These are phyloP conservation scores for Moniliophthora roreri DNA, from an alignment of 1,284 basidiomycete genomes.

Conservation along the genomic window DNA sequence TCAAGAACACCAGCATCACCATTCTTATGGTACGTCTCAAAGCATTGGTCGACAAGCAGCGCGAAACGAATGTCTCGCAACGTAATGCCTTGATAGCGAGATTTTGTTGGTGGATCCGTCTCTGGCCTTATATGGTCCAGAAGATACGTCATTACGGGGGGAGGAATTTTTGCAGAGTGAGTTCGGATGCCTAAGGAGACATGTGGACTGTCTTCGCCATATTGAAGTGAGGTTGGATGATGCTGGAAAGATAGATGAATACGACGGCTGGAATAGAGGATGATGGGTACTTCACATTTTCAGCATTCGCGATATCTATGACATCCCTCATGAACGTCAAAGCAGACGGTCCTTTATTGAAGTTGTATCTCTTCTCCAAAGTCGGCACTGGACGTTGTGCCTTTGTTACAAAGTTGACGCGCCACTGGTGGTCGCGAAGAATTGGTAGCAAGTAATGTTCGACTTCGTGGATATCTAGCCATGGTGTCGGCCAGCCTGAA, in stretches of 20 bases:
- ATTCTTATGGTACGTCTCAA: background rate
- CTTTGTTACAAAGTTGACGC: background rate
- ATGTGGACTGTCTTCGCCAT: background rate
- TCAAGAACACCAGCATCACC: background rate
- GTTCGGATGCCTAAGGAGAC: background rate
- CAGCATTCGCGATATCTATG: constrained; percentile 3
- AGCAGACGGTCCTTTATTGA: background rate
- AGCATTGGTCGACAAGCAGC: background rate
- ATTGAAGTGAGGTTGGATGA: constrained; percentile 2
- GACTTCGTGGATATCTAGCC: constrained; percentile 4
- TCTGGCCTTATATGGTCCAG: constrained; percentile 1
- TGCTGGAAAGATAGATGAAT: background rate
- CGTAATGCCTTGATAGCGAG: constrained; percentile 3
- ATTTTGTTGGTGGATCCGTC: background rate
- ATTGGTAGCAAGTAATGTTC: constrained; percentile 2
- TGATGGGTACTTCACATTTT: background rate
- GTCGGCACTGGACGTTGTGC: background rate
- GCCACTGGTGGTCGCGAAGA: background rate
- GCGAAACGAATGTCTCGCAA: constrained; percentile 6
- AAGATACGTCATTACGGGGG: background rate
- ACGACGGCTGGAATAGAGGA: background rate
- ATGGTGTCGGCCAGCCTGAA: constrained; percentile 8
- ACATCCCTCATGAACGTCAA: constrained; percentile 4
- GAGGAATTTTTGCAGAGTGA: constrained; percentile 5
- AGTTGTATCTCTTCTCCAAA: background rate